These are phyloP conservation scores for Pilasporangium apinafurcum DNA, from an alignment of 352 stramenopile species.

Conservation along the genomic window DNA sequence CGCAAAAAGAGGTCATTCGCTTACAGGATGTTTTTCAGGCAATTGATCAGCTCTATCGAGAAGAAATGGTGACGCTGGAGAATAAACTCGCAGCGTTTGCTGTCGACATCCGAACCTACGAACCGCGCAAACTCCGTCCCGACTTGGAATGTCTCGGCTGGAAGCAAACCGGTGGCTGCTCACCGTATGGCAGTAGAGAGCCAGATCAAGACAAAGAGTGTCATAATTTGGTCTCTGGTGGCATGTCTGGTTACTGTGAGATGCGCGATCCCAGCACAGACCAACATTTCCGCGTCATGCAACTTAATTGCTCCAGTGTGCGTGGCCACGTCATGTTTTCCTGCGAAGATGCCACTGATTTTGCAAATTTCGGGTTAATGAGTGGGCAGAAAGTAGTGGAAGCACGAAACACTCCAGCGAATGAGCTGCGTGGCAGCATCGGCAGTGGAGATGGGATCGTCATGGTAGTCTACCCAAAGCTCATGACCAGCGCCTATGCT, in stretches of 20 bases:
- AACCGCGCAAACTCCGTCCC: slow-evolving; percentile 20
- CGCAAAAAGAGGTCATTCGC: slow-evolving; percentile 25
- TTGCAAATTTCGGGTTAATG: slow-evolving; percentile 52
- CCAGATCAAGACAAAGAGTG: slow-evolving; percentile 43
- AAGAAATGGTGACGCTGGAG: slow-evolving; percentile 26
- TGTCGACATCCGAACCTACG: slow-evolving; percentile 22
- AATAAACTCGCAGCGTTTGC: slow-evolving; percentile 20
- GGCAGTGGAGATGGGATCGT: slow-evolving; percentile 48
- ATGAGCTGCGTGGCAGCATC: slow-evolving; percentile 14
- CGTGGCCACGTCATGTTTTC: slow-evolving; percentile 39
- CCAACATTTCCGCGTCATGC: slow-evolving; percentile 66
- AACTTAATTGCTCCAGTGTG: slow-evolving; percentile 54
- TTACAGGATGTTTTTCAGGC: slow-evolving; percentile 25
- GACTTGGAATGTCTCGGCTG: slow-evolving; percentile 57
- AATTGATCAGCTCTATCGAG: slow-evolving; percentile 18
- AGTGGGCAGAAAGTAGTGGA: slow-evolving; percentile 25
- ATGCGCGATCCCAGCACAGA: slow-evolving; percentile 42
- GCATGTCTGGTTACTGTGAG: slow-evolving; percentile 60
- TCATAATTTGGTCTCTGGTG: slow-evolving; percentile 27
- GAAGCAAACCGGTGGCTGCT: slow-evolving; percentile 46
- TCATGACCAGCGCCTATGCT: slow-evolving; percentile 63
- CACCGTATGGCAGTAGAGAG: slow-evolving; percentile 34
- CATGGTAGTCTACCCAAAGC: slow-evolving; percentile 65
- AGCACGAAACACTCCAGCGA: slow-evolving; percentile 4
- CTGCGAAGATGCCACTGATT: slow-evolving; percentile 47